These are phyloP conservation scores for Saccharomycopsis capsularis DNA, from an alignment of 805 yeast genomes.

Conservation along the genomic window DNA sequence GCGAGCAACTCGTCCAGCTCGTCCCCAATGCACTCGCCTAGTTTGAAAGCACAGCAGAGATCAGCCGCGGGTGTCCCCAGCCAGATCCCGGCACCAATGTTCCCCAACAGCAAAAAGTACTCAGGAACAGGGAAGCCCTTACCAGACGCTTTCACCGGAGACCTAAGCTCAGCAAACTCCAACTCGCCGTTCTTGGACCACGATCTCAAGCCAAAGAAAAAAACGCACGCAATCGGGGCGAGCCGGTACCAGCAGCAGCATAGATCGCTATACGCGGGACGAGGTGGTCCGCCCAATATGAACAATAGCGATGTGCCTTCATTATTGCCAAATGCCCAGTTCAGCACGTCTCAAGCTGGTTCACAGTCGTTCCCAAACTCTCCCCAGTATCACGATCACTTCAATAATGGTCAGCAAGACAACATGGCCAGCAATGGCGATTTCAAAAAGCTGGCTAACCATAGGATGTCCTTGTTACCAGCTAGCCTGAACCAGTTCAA, in stretches of 20 bases:
- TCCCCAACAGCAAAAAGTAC: conserved; percentile 2
- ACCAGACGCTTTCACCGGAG: conserved; percentile 16
- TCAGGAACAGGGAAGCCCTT: conserved; percentile 12
- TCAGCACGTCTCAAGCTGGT: background rate
- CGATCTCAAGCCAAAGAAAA: conserved; percentile 14
- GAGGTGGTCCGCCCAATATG: background rate
- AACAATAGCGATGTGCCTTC: background rate
- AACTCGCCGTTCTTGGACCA: conserved; percentile 13
- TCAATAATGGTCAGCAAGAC: background rate
- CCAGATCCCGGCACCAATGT: background rate
- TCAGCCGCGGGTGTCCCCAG: background rate
- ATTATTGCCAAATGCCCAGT: background rate
- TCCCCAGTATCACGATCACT: background rate
- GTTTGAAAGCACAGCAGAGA: background rate
- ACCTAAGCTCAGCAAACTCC: conserved; percentile 12
- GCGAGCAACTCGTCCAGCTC: background rate
- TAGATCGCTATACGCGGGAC: background rate
- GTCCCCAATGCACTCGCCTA: conserved; percentile 2
- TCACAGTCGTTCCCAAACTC: background rate
- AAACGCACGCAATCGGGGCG: conserved; percentile 9
- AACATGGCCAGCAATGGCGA: background rate
- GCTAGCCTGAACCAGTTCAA: background rate
- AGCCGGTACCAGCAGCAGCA: background rate
- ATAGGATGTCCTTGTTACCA: background rate
- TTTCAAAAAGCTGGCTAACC: background rate